phyloP scores from a whole-genome alignment of 805 yeast genomes.

The Ogataea paraovalis region DNA sequence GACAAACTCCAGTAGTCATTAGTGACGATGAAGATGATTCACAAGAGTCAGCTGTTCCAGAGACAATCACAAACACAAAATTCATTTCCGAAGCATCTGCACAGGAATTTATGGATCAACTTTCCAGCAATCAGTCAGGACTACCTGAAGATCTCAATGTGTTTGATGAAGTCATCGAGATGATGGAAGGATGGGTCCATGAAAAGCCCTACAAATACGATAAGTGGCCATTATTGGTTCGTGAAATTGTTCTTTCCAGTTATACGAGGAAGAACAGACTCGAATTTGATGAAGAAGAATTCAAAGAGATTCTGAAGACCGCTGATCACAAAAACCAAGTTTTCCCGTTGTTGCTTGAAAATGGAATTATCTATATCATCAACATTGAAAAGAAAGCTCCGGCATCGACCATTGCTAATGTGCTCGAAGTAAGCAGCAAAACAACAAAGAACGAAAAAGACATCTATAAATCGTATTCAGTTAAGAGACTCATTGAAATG shows the following conservation, averaged over 20 bases:
- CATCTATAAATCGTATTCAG: constrained; percentile 24
- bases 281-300: constrained; percentile 30
- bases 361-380: constrained; percentile 27
- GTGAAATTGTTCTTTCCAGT: constrained; percentile 27
- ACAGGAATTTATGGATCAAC: constrained; percentile 13
- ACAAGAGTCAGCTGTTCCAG: background rate
- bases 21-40: constrained; percentile 7
- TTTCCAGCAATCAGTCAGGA: constrained; percentile 15
- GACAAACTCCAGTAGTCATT: background rate
- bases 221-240: constrained; percentile 21
- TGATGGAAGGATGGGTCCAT: constrained; percentile 28
- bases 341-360: constrained; percentile 30
- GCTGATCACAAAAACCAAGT: constrained; percentile 28
- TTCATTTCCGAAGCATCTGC: constrained; percentile 17
- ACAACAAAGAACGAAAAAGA: constrained; percentile 24
- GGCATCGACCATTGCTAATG: constrained; percentile 15
- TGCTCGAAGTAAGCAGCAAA: constrained; percentile 26
- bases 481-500: constrained; percentile 28
- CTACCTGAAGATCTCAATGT: constrained; percentile 23
- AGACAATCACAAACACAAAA: background rate
- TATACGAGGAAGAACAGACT: constrained; percentile 24
- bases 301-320: constrained; percentile 21
- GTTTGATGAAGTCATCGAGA: constrained; percentile 28
- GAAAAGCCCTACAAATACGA: constrained; percentile 12
- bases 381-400: constrained; percentile 21